Base-by-base conservation (phyloP, 108 stramenopile species). In the Conticribra weissflogii region DNA sequence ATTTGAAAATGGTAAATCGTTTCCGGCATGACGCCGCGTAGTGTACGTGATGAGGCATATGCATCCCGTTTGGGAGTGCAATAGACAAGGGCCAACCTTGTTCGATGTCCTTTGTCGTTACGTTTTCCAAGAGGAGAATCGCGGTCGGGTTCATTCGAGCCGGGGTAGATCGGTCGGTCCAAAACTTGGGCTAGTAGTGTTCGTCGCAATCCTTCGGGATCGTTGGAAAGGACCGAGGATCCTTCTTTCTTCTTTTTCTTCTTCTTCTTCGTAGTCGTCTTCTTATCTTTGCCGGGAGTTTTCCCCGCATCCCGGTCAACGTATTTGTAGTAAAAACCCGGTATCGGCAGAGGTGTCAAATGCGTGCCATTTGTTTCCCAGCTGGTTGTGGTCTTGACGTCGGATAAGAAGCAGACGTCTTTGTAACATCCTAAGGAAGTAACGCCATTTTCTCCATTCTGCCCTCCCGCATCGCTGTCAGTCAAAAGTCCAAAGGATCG, bases 1-100 rank as follows among this genome's bases (percentile, higher is more conserved):
- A 77, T 53, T 61, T 77, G 76, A 28, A 77, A 77, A 34, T 77
- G 76, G 24, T 77, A 77, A 23, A 77, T 64, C 30, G 76, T 77
- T 64, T 77, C 76, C 22, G 76, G 76, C 23, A 77, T 22, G 18
- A 69, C 36, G 15, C 54, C 76, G 3, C 55, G 54, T 19, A 69
- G 63, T 32, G 67, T 77, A 7, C 76, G 76, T 3, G 68, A 55
- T 2, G 76, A 77, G 17, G 69, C 34, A 27, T 77, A 69, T 18
- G 76, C 67, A 41, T 63, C 23, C 27, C 76, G 76, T 31, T 77
- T 77, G 19, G 76, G 76, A 27, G 76, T 31, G 41, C 76, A 77
- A 48, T 69, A 77, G 4, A 77, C 76, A 17, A 77, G 62, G 1
- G 68, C 76, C 1, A 77, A 50, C 19, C 76, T 61, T 33, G 55